Base-by-base conservation (phyloP, 1,284 basidiomycete genomes). In the Mycosarcoma mackinlayi region DNA sequence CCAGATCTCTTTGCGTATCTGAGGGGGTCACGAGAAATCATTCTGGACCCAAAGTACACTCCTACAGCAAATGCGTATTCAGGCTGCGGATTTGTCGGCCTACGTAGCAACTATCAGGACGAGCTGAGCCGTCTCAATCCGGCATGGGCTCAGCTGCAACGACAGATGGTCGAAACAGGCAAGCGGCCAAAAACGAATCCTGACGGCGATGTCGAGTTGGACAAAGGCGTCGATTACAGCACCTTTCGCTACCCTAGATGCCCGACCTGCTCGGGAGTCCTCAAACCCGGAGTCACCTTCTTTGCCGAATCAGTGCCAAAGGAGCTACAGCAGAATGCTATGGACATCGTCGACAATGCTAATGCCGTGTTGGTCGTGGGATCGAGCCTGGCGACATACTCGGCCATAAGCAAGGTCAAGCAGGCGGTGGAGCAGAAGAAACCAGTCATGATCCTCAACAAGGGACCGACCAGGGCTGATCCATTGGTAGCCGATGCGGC, bases 271-370 rank as follows among this genome's bases (percentile, higher is more conserved):
- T 77, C 75, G 21, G 81, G 82, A 18, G 62, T 81, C 2, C 59
- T 83, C 23, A 83, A 83, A 60, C 82, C 82, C 0, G 64, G 65
- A 11, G 80, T 82, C 16, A 69, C 79, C 33, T 80, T 83, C 42
- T 83, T 83, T 41, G 82, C 81, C 28, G 82, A 83, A 51, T 74
- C 70, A 14, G 76, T 83, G 5, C 77, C 76, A 11, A 57, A 71
- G 21, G 39, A 48, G 13, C 44, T 81, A 14, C 69, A 73, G 14
- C 65, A 76, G 13, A 63, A 63, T 18, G 68, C 73, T 7, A 68
- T 62, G 35, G 25, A 57, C 11, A 41, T 76, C 28, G 63, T 82
- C 6, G 42, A 70, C n/a, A 42, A 75, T n/a, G 52, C 70, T 16
- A 55, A 59, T 8, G 67, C 75, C 8, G 25, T 83, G 30, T 53